A percentile compares a stretch with the other conserved stretches of the same genome.
These are phyloP conservation scores for Pleurotus platypus DNA, from an alignment of 768 basidiomycete species.

Conservation along the genomic window DNA sequence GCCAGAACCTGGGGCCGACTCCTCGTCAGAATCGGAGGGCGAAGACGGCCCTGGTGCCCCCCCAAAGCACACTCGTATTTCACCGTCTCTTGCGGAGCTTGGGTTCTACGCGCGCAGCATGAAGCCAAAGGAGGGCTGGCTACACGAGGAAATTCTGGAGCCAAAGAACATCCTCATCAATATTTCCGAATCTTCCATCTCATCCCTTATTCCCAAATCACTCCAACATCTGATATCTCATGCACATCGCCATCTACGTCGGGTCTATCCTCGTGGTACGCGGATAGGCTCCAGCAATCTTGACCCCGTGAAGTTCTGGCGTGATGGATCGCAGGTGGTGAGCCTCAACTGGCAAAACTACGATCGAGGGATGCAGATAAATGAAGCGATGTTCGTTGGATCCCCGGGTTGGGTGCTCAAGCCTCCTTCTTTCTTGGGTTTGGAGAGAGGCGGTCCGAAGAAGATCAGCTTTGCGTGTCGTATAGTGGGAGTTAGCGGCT, in stretches of 20 bases:
- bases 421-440: slow-evolving; percentile 28
- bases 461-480: slow-evolving; percentile 24
- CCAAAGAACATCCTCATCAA: slow-evolving; percentile 54
- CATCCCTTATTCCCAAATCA: slow-evolving; percentile 34
- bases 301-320: slow-evolving; percentile 50
- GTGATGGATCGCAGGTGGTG: slow-evolving; percentile 52
- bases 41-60: slow-evolving; percentile 16
- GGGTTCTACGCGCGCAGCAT: slow-evolving; percentile 62
- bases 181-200: slow-evolving; percentile 49
- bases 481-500: slow-evolving; percentile 40
- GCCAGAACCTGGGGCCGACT: slow-evolving; percentile 17
- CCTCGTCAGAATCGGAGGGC: slow-evolving; percentile 25
- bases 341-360: slow-evolving; percentile 64
- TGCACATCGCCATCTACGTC: slow-evolving; percentile 41
- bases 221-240: slow-evolving; percentile 37
- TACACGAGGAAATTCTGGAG: slow-evolving; percentile 28
- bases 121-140: slow-evolving; percentile 56
- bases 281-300: slow-evolving; percentile 55
- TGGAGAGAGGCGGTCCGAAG: slow-evolving; percentile 10
- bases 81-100: slow-evolving; percentile 48
- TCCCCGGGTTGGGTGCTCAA: slow-evolving; percentile 53
- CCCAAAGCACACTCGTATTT: slow-evolving; percentile 28
- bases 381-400: slow-evolving; percentile 61
- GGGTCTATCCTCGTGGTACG: slow-evolving; percentile 56
- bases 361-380: slow-evolving; percentile 54